These are phyloP conservation scores for Calocybe indica DNA, from an alignment of 768 basidiomycete species.

Conservation along the genomic window DNA sequence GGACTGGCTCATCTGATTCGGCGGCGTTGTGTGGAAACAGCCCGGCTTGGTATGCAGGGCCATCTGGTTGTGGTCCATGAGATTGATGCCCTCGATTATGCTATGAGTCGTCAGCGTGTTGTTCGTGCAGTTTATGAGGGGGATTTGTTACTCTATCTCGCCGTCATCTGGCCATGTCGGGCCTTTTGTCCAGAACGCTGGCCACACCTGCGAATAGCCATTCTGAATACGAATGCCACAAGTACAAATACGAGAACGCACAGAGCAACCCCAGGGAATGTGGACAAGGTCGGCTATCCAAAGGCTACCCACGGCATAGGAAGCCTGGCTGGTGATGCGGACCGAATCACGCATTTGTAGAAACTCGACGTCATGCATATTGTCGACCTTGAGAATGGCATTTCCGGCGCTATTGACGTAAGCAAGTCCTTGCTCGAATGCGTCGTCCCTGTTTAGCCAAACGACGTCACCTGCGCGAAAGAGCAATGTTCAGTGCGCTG, in stretches of 20 bases:
- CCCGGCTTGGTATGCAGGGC: constrained; percentile 65
- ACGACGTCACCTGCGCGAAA: constrained; percentile 49
- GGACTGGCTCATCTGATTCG: constrained; percentile 42
- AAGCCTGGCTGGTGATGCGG: constrained; percentile 36
- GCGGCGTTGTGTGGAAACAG: constrained; percentile 29
- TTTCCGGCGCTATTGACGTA: constrained; percentile 57
- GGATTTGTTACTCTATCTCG: constrained; percentile 36
- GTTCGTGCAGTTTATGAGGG: background rate
- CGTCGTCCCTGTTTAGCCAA: constrained; percentile 45
- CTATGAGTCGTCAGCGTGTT: constrained; percentile 29
- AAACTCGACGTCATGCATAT: constrained; percentile 45
- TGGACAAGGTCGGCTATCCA: constrained; percentile 41
- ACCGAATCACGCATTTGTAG: constrained; percentile 52
- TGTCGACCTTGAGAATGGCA: constrained; percentile 73
- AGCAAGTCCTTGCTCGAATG: constrained; percentile 43
- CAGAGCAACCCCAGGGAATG: constrained; percentile 47
- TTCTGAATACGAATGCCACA: background rate
- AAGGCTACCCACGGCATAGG: constrained; percentile 37
- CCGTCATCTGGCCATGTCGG: constrained; percentile 38
- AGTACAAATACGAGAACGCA: constrained; percentile 16
- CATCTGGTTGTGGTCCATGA: constrained; percentile 63
- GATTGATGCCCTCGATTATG: constrained; percentile 82
- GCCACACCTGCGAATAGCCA: constrained; percentile 32
- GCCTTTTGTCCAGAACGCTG: constrained; percentile 43
- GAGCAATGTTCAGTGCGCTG: background rate